Evolutionary conservation across 768 basidiomycete genomes (phyloP).

Genomic region (Rhizopogon vesiculosus): DNA sequence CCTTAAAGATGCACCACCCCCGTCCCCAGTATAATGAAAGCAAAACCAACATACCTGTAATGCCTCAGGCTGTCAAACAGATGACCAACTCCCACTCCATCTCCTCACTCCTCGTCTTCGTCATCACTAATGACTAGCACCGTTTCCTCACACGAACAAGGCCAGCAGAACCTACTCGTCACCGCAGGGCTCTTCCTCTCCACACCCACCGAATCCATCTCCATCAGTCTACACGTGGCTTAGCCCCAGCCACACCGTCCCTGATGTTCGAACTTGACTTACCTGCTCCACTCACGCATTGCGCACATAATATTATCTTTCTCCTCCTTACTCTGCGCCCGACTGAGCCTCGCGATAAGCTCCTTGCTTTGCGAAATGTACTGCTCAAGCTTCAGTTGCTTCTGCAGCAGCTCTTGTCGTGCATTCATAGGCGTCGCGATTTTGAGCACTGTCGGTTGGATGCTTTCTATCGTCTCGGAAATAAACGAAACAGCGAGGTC

Average conservation of each 20-base stretch:
- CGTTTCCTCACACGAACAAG: constrained; percentile 33
- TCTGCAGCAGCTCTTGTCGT: constrained; percentile 37
- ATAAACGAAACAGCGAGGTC: constrained; percentile 57
- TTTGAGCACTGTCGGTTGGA: constrained; percentile 23
- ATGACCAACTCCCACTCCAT: neutral
- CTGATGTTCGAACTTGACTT: constrained; percentile 24
- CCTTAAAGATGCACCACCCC: too few species aligned
- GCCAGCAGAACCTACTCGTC: constrained; percentile 32
- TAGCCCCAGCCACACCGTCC: neutral
- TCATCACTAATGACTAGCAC: constrained; percentile 50
- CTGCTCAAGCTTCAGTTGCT: constrained; percentile 42
- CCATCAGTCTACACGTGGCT: constrained; percentile 7
- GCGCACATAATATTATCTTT: constrained; percentile 39
- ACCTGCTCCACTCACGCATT: constrained; percentile 52
- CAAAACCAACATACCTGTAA: constrained; percentile 5
- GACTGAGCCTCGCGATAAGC: constrained; percentile 42
- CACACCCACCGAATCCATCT: neutral
- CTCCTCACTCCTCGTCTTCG: constrained; percentile 30
- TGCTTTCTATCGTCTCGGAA: constrained; percentile 47
- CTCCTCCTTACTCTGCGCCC: constrained; percentile 46
- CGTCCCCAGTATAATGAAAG: neutral
- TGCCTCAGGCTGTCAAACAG: neutral
- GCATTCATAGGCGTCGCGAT: constrained; percentile 4
- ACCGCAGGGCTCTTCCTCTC: neutral
- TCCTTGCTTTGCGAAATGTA: constrained; percentile 50